Evolutionary conservation across 2,329 filamentous ascomycete genomes (phyloP), one percentile per base, ranked within the genome.

Genomic region (Lasiodiplodia theobromae): DNA sequence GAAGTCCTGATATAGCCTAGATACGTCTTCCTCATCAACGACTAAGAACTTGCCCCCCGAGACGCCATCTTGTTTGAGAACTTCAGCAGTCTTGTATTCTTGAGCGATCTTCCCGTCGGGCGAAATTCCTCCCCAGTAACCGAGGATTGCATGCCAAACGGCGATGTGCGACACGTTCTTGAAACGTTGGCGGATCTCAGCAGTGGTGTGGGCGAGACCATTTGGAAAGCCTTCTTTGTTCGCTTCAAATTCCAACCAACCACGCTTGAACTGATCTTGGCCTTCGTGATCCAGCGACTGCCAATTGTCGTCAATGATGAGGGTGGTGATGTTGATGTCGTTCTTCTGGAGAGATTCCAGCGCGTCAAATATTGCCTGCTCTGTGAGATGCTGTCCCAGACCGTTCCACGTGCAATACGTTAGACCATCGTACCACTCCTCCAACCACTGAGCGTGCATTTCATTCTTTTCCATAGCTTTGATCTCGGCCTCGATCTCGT

Each of bases 221-320:
- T 87, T 83, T 0, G 95, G 94, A 69, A 99, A 99, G 0, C 89
- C 88, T 31, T 86, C 84, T 12, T 88, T 86, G 69, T 96, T 92
- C 0, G 95, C 96, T 76, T 98, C 94, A 71, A 99, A 98, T 8
- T 91, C 87, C 31, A 66, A 28, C 71, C 71, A 72, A 38, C 84
- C 84, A 16, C 85, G 80, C 47, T 81, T 75, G 71, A 85, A 86
- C 71, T 87, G 85, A 1, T 79, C 80, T 16, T 84, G 79, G 4
- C 84, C 86, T 70, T 86, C 82, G 34, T 83, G 82, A 60, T 82
- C 76, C 7, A 97, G 85, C 10, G 91, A 88, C 79, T 97, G 94
- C 96, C 96, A 99, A 74, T 96, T 97, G 76, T 99, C 96, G 73
- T 99, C 96, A 71, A 99, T 97, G 70, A 98, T 97, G 2, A 99